Percentiles rank a stretch among this genome's conserved stretches.
Evolutionary conservation across 305 asterid genomes (phyloP).

Genomic region (Fraxinus albicans): DNA sequence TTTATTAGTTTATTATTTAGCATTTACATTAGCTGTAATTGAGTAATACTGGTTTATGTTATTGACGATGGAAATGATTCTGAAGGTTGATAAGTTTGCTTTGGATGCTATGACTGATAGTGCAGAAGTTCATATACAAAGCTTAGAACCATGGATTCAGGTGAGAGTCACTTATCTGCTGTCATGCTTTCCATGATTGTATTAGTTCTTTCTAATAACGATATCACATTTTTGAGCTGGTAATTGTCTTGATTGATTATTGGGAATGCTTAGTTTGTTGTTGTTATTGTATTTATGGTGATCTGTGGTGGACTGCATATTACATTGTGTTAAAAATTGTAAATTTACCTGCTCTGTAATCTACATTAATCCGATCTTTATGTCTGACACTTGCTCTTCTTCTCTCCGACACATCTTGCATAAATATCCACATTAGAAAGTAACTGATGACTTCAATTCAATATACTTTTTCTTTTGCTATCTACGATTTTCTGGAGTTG

Average conservation of each 20-base stretch:
- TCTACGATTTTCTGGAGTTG: constrained; percentile 18
- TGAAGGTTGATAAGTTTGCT: constrained; percentile 87
- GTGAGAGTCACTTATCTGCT: not conserved
- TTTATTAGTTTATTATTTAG: constrained; percentile 7
- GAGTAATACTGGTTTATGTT: constrained; percentile 19
- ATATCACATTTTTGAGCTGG: not conserved
- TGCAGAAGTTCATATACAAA: constrained; percentile 87
- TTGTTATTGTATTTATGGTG: not conserved
- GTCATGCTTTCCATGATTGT: not conserved
- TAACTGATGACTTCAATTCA: constrained; percentile 8
- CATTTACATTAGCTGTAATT: constrained; percentile 17
- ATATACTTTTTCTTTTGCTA: constrained; percentile 2
- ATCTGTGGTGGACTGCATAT: not conserved
- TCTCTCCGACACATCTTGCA: not conserved
- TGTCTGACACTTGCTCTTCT: constrained; percentile 15
- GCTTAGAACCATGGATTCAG: constrained; percentile 98
- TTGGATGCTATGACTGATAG: constrained; percentile 83
- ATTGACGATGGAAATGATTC: constrained; percentile 24
- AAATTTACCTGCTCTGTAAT: not conserved
- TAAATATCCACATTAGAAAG: not conserved
- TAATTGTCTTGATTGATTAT: not conserved
- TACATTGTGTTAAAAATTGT: constrained; percentile 12
- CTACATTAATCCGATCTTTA: constrained; percentile 7
- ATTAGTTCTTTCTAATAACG: not conserved
- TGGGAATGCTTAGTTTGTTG: not conserved